Evolutionary conservation across 257 asterid genomes (phyloP).

Genomic region (Lycium ferocissimum): DNA sequence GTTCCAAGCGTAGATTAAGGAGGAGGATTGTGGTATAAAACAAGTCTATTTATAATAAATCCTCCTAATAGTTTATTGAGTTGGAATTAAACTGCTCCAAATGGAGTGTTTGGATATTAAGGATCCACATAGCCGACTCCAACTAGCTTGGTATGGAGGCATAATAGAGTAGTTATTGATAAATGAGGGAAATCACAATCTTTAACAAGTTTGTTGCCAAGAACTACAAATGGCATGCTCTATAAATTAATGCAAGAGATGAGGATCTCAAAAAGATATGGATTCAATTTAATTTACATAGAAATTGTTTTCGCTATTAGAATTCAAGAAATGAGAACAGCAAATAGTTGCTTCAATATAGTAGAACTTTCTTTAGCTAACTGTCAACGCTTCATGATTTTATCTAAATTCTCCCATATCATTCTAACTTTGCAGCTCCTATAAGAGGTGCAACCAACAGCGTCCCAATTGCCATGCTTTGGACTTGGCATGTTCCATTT

Average conservation of each 20-base stretch:
- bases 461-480: neutral
- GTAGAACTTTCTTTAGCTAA: neutral
- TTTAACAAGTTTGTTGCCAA: neutral
- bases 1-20: neutral
- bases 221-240: slow-evolving; percentile 2
- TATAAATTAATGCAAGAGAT: neutral
- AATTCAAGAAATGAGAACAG: slow-evolving; percentile 5
- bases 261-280: neutral
- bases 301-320: neutral
- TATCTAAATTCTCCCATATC: slow-evolving; percentile 2
- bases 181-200: slow-evolving; percentile 20
- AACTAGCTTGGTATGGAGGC: neutral
- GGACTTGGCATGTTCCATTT: slow-evolving; percentile 10
- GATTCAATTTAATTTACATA: neutral
- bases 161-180: neutral
- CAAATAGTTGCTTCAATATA: neutral
- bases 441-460: slow-evolving; percentile 13
- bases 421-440: slow-evolving; percentile 14
- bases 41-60: neutral
- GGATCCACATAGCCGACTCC: neutral
- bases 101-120: neutral
- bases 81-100: neutral
- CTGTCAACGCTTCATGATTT: neutral
- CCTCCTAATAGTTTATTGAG: neutral
- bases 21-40: neutral